Evolutionary conservation across 106 monocot species (phyloP), one percentile per base, ranked within the genome.

Genomic region (Chionographis japonica): DNA sequence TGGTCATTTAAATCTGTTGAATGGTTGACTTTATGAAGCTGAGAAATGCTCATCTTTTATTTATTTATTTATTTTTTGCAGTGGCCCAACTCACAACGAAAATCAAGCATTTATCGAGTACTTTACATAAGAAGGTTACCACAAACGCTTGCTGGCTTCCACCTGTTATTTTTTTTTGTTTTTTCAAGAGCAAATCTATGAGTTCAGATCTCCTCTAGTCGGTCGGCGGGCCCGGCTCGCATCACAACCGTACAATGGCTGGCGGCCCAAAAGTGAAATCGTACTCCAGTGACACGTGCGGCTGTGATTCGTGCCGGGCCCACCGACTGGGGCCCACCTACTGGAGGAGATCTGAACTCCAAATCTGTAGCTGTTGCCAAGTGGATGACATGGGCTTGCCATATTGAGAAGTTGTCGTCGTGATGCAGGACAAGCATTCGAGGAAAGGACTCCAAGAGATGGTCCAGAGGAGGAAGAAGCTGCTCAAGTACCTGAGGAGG

Each of bases 81-180:
- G 98, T 99, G 54, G 93, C 93, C 20, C 93, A 90, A 54, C 85
- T 99, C 11, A 99, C 98, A 16, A 88, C 87, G 6, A 93, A 93
- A 83, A 99, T 99, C 51, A 92, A 93, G 83, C 88, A 93, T 78
- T 64, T 99, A 61, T 87, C 90, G 58, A 20, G 78, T 51, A 77
- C 76, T 85, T 69, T 95, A 64, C 88, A 90, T 58, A 86, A 95
- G 67, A 90, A 94, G 85, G 94, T 90, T 79, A 58, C 6, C 7
- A 5, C 4, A 13, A 19, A 15, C 6, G 27, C 11, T 4, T 14
- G 1, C 3, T 3, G 38, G 15, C 43, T 15, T 49, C 52, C 8
- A 67, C 35, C 6, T 14, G 17, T 8, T 17, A 61, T 58, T 61
- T 10, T 61, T 61, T 12, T 60, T 14, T 40, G 2, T 37, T 43